These are phyloP conservation scores for Penstemon eatonii DNA, from an alignment of 257 asterid genomes.

Conservation along the genomic window DNA sequence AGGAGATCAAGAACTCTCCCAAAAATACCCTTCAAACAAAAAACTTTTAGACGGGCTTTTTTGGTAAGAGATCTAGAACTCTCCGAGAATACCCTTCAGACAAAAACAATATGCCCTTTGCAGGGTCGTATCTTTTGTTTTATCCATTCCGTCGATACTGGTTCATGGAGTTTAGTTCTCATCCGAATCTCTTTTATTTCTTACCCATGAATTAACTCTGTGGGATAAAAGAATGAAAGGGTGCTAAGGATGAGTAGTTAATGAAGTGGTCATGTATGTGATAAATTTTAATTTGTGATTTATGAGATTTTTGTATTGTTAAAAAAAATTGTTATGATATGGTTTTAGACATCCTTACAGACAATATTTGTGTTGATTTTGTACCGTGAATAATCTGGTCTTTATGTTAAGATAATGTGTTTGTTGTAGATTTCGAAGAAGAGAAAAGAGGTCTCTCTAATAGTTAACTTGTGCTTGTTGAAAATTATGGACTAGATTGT, in stretches of 20 bases:
- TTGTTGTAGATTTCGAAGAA: no score
- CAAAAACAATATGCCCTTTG: neutral
- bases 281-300: constrained; percentile 9
- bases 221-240: constrained; percentile 26
- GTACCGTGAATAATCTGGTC: no score
- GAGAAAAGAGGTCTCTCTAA: no score
- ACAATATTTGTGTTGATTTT: no score
- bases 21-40: no score
- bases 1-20: neutral
- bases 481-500: no score
- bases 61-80: no score
- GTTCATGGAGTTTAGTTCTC: constrained; percentile 21
- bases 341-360: no score
- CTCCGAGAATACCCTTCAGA: no score
- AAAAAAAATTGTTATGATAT: neutral
- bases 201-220: constrained; percentile 12
- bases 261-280: neutral
- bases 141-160: constrained; percentile 17
- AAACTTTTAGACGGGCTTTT: no score
- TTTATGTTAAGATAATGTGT: no score
- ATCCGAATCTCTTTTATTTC: constrained; percentile 8
- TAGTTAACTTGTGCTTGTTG: no score
- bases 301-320: constrained; percentile 29
- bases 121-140: constrained; percentile 4
- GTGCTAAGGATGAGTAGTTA: constrained; percentile 26